A percentile compares a stretch with the other conserved stretches of the same genome.
phyloP scores from a whole-genome alignment of 345 rosid species.

The Lepidium africanum region DNA sequence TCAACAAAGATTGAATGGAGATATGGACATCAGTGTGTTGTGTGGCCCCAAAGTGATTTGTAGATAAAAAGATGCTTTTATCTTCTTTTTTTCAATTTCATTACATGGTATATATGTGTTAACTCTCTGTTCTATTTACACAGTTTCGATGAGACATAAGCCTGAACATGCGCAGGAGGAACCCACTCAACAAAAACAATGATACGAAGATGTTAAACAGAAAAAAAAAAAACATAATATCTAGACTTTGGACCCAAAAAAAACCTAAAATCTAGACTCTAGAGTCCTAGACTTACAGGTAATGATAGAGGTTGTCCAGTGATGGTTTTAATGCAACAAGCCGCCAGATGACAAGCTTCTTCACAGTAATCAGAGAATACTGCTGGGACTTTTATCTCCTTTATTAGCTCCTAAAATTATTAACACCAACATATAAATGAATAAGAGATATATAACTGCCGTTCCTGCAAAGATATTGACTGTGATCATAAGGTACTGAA shows the following conservation, averaged over 20 bases:
- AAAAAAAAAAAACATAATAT: not conserved
- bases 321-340: conserved; percentile 44
- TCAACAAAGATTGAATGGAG: conserved; percentile 10
- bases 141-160: conserved; percentile 21
- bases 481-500: not conserved
- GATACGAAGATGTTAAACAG: not conserved
- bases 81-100: conserved; percentile 1
- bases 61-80: not conserved
- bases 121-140: not conserved
- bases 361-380: conserved; percentile 91
- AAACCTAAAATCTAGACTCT: not conserved
- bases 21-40: not conserved
- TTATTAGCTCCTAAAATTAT: conserved; percentile 58
- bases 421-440: not conserved
- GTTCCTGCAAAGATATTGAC: not conserved
- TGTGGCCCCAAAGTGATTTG: not conserved
- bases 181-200: not conserved
- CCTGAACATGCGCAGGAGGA: conserved; percentile 3
- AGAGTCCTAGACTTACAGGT: conserved; percentile 39
- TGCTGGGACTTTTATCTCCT: conserved; percentile 58
- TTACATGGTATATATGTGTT: conserved; percentile 7
- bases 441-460: not conserved
- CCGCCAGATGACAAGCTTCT: conserved; percentile 92
- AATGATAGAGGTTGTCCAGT: conserved; percentile 44
- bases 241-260: not conserved